Conservation (phyloP, 2,329 filamentous ascomycete species). For the Aspergillus versicolor region DNA sequence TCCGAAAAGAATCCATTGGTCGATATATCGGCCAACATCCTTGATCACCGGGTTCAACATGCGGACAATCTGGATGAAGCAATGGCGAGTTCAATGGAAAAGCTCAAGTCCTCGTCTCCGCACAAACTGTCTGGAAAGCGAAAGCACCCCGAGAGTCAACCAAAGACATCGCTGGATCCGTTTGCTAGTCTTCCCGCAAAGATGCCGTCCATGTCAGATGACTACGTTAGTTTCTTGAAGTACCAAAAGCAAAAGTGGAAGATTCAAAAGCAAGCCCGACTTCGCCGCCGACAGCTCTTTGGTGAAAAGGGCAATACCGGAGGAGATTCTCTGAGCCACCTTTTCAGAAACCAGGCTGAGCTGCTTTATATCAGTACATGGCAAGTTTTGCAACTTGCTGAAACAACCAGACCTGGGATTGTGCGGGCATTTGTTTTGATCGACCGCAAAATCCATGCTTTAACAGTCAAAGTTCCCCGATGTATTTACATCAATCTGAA, state of each 20-base stretch:
- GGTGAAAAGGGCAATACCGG: slow-evolving; percentile 71
- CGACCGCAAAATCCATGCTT: slow-evolving; percentile 81
- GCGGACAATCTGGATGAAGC: slow-evolving; percentile 72
- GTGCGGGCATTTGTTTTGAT: slow-evolving; percentile 89
- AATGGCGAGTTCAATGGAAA: slow-evolving; percentile 65
- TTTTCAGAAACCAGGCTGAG: slow-evolving; percentile 91
- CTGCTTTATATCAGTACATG: slow-evolving; percentile 87
- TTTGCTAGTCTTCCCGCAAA: slow-evolving; percentile 77
- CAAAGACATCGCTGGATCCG: slow-evolving; percentile 67
- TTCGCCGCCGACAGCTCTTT: slow-evolving; percentile 84
- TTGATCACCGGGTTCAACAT: slow-evolving; percentile 57
- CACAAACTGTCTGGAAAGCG: slow-evolving; percentile 62
- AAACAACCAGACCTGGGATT: slow-evolving; percentile 80
- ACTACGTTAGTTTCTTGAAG: slow-evolving; percentile 83
- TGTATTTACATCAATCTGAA: slow-evolving; percentile 92
- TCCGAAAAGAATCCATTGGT: slow-evolving; percentile 65
- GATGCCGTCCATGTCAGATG: slow-evolving; percentile 80
- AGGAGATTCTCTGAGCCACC: slow-evolving; percentile 62
- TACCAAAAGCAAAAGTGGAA: slow-evolving; percentile 99
- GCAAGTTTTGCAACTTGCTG: slow-evolving; percentile 86
- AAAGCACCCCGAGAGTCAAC: slow-evolving; percentile 67
- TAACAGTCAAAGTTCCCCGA: slow-evolving; percentile 86
- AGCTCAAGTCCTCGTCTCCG: slow-evolving; percentile 62
- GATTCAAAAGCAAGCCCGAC: slow-evolving; percentile 86
- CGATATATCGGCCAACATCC: slow-evolving; percentile 66